Conservation (phyloP, 768 basidiomycete species). For the Sarcodon aspratus region DNA sequence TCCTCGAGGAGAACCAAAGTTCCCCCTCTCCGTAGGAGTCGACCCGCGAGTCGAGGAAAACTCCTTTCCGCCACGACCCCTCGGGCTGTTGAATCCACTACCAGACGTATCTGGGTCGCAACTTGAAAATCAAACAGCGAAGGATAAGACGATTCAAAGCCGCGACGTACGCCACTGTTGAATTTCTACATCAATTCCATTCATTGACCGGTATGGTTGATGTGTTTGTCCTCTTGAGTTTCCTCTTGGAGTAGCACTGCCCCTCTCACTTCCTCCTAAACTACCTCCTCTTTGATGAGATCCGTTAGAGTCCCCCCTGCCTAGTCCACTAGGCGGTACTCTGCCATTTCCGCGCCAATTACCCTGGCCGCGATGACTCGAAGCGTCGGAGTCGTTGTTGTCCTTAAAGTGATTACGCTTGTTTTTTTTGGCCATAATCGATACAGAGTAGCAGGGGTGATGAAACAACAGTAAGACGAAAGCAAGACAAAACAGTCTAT, state of each 20-base stretch:
- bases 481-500: too few relatives aligned
- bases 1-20: slow-evolving; percentile 3
- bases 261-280: neutral
- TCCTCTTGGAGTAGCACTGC: neutral
- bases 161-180: neutral
- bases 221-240: neutral
- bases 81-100: neutral
- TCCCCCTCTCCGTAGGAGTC: neutral
- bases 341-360: too few relatives aligned
- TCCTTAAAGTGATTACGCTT: too few relatives aligned
- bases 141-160: neutral
- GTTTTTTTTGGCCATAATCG: too few relatives aligned
- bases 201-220: neutral
- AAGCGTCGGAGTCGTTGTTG: too few relatives aligned
- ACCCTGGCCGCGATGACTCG: too few relatives aligned
- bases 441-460: too few relatives aligned
- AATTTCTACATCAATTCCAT: neutral
- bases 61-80: neutral
- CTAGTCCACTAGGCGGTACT: too few relatives aligned
- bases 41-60: neutral
- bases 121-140: neutral
- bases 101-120: neutral
- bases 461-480: too few relatives aligned
- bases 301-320: neutral
- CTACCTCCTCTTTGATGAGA: neutral